Evolutionary conservation across 176 grass and related monocot genomes (phyloP), one percentile per base, ranked within the genome.

Genomic region (Lolium rigidum): DNA sequence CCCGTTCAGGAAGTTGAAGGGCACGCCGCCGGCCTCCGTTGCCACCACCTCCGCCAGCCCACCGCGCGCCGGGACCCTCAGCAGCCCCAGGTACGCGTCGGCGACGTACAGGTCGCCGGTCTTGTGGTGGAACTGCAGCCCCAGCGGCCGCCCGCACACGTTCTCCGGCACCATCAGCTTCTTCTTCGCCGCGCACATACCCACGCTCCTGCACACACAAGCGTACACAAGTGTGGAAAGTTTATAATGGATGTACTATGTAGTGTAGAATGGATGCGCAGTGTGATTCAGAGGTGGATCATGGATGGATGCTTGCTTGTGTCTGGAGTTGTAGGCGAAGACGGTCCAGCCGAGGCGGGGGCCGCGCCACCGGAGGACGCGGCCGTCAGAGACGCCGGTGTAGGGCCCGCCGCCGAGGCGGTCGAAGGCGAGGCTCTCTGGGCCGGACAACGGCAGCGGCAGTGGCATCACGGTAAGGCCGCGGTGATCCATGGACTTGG

Each of bases 381-480:
- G 79, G 26, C 96, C 93, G 80, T 90, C 89, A 1, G 96, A 98
- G 79, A 94, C 91, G 22, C 96, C 96, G n/a, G 93, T 87, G 84
- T 98, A 95, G 3, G 93, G 93, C 0, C 96, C 93, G 0, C 81
- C 41, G 35, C 90, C 96, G 10, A 14, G 67, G 18, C 62, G 57
- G 77, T 98, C 96, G 86, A 95, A 98, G 62, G 89, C 90, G 14
- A 98, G 86, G 84, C 96, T 98, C 82, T 98, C 96, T 21, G 96
- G 92, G 6, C 93, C 96, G 17, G 84, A 83, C 63, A 72, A 82
- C 17, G 89, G 81, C 68, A 13, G n/a, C 48, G 76, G 83, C 18
- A 98, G 86, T 17, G 66, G 9, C 63, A 98, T 73, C 41, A 87
- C 48, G 74, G 31, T 37, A 57, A 90, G 89, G 48, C 80, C 80